Conservation (phyloP, 768 basidiomycete genomes). For the Lactifluus piperatus region DNA sequence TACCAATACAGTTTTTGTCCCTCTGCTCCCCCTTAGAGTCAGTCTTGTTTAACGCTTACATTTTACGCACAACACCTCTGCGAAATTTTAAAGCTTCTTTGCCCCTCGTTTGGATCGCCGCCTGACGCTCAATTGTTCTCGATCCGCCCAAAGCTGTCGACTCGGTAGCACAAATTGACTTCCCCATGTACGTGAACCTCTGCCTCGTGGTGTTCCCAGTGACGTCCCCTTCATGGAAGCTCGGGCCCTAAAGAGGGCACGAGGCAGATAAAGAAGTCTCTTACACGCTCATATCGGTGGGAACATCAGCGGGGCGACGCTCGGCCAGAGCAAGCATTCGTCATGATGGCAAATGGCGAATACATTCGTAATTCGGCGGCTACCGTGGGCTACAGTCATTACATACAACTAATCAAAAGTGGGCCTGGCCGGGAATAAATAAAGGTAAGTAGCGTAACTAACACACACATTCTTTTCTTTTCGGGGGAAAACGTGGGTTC, state of each 20-base stretch:
- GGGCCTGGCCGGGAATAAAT: constrained; percentile 1
- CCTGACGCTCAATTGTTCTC: constrained; percentile 10
- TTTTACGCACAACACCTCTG: background rate
- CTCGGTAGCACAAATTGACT: constrained; percentile 11
- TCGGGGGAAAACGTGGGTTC: constrained; percentile 5
- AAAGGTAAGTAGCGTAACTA: constrained; percentile 13
- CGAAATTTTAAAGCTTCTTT: constrained; percentile 11
- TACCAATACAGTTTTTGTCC: too few species aligned
- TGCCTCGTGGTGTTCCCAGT: constrained; percentile 7
- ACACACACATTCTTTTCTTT: background rate
- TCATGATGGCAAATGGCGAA: constrained; percentile 5
- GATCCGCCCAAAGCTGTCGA: constrained; percentile 6
- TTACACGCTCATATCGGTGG: constrained; percentile 18
- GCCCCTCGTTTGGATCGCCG: constrained; percentile 2
- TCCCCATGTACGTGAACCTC: constrained; percentile 10
- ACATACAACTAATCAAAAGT: background rate
- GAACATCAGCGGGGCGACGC: constrained; percentile 12
- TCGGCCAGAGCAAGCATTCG: background rate
- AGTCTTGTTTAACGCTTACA: too few species aligned
- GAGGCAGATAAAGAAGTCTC: constrained; percentile 13
- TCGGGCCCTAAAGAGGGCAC: constrained; percentile 6
- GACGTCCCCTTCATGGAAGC: constrained; percentile 9
- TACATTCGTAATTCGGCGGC: constrained; percentile 13
- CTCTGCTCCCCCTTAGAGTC: too few species aligned
- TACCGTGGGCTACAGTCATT: constrained; percentile 11